Conservation (phyloP, 352 stramenopile species). For the Pythium volutum region DNA sequence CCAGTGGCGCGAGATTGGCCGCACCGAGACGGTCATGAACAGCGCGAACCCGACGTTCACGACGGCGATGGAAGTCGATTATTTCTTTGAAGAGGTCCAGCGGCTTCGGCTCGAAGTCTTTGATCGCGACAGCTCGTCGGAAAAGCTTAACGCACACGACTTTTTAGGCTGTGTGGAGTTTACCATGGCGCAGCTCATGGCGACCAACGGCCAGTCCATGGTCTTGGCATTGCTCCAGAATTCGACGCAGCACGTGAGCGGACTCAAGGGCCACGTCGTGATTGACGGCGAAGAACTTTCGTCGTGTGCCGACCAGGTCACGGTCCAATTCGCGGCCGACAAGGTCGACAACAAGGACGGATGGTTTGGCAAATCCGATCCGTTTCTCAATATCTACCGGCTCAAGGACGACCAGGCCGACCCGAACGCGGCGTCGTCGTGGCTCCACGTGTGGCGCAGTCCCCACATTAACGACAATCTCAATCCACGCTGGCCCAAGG, state of each 20-base stretch:
- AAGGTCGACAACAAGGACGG: conserved; percentile 81
- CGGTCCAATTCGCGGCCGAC: conserved; percentile 52
- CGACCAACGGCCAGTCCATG: conserved; percentile 52
- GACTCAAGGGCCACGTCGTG: conserved; percentile 57
- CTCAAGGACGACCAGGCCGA: conserved; percentile 43
- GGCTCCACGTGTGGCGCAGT: conserved; percentile 67
- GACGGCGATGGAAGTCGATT: conserved; percentile 66
- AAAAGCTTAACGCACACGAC: conserved; percentile 57
- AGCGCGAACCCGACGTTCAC: conserved; percentile 65
- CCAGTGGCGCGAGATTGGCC: conserved; percentile 65
- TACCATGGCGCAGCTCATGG: conserved; percentile 77
- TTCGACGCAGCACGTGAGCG: conserved; percentile 29
- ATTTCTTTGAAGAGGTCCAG: conserved; percentile 83
- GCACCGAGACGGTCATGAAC: conserved; percentile 77
- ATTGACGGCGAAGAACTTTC: conserved; percentile 75
- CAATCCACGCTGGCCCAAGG: conserved; percentile 55
- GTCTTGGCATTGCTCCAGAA: conserved; percentile 56
- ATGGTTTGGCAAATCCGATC: conserved; percentile 73
- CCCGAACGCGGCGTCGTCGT: conserved; percentile 37
- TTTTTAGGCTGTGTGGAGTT: conserved; percentile 76
- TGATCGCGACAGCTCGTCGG: conserved; percentile 66
- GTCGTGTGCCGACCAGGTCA: conserved; percentile 56
- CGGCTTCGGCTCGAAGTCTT: conserved; percentile 75
- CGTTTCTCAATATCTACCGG: conserved; percentile 75
- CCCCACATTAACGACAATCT: conserved; percentile 65